Evolutionary conservation across 75 land plant species (phyloP).

Genomic region (Azolla pinnata): DNA sequence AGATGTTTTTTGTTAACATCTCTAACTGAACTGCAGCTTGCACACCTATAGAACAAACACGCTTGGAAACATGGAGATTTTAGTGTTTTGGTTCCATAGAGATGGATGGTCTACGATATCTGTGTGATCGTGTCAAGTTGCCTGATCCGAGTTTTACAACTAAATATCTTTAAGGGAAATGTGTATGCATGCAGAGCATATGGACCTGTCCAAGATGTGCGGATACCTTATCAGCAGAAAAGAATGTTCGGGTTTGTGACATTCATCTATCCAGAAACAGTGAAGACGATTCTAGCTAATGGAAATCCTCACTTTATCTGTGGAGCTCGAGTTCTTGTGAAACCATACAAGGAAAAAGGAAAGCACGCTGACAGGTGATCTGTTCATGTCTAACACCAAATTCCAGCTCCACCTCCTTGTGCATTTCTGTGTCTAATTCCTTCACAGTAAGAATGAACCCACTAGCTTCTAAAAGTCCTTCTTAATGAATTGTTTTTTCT

Average conservation of each 20-base stretch:
- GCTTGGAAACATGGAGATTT: too few relatives aligned
- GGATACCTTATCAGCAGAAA: conserved; percentile 93
- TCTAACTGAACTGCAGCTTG: too few relatives aligned
- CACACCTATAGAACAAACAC: too few relatives aligned
- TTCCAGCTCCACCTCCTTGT: too few relatives aligned
- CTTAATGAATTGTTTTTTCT: too few relatives aligned
- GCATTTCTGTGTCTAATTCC: too few relatives aligned
- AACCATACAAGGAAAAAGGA: conserved; percentile 86
- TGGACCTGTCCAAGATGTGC: conserved; percentile 91
- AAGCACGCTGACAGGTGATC: conserved; percentile 64
- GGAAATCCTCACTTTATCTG: conserved; percentile 85
- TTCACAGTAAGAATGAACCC: too few relatives aligned
- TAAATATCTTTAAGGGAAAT: background rate
- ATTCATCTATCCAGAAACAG: conserved; percentile 72
- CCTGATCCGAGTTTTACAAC: background rate
- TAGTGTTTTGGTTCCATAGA: too few relatives aligned
- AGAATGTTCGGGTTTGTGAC: conserved; percentile 99
- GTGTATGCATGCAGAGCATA: conserved; percentile 30
- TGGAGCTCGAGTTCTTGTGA: conserved; percentile 93
- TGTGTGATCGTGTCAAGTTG: background rate
- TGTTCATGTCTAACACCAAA: too few relatives aligned
- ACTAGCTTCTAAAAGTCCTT: too few relatives aligned
- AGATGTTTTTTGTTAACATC: too few relatives aligned
- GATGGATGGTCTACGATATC: too few relatives aligned
- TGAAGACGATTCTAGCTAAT: conserved; percentile 54